Percentiles rank a stretch among this genome's conserved stretches.
Conservation (phyloP, 1,284 basidiomycete genomes). For the Ganoderma lingzhi region DNA sequence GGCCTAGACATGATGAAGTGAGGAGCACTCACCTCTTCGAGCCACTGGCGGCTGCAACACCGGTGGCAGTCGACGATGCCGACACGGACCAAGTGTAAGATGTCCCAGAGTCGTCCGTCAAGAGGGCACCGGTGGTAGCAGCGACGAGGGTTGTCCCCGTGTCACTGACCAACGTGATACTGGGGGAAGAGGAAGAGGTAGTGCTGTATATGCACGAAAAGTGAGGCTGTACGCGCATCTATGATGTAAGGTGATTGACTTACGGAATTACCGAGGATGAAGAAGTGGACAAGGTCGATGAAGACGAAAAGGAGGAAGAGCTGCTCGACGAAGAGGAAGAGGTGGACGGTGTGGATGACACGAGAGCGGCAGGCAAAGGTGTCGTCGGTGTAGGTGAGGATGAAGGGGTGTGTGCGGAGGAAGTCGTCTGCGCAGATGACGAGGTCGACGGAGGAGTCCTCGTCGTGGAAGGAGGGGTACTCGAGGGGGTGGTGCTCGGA, state of each 20-base stretch:
- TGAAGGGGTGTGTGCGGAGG: conserved; percentile 1
- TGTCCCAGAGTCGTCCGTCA: conserved; percentile 14
- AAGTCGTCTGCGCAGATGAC: background rate
- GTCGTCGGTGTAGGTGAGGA: conserved; percentile 1
- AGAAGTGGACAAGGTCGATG: conserved; percentile 21
- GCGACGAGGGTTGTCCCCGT: conserved; percentile 14
- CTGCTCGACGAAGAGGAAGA: conserved; percentile 10
- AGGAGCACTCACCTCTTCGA: conserved; percentile 33
- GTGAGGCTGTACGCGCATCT: conserved; percentile 6
- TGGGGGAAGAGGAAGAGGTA: conserved; percentile 15
- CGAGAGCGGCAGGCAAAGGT: conserved; percentile 10
- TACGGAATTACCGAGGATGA: conserved; percentile 22
- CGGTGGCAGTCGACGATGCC: conserved; percentile 17
- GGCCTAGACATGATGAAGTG: conserved; percentile 4
- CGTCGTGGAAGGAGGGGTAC: conserved; percentile 2
- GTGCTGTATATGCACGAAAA: conserved; percentile 3
- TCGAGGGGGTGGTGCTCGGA: conserved; percentile 9
- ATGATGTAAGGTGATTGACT: conserved; percentile 3
- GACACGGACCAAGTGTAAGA: conserved; percentile 24
- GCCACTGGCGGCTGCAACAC: conserved; percentile 15
- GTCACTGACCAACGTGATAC: conserved; percentile 13
- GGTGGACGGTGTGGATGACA: conserved; percentile 11
- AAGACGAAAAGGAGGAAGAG: conserved; percentile 15
- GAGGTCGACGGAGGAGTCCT: conserved; percentile 6
- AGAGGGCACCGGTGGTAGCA: conserved; percentile 1